These are phyloP conservation scores for Colletotrichum sp. DNA, from an alignment of 2,329 filamentous ascomycete species.

Conservation along the genomic window DNA sequence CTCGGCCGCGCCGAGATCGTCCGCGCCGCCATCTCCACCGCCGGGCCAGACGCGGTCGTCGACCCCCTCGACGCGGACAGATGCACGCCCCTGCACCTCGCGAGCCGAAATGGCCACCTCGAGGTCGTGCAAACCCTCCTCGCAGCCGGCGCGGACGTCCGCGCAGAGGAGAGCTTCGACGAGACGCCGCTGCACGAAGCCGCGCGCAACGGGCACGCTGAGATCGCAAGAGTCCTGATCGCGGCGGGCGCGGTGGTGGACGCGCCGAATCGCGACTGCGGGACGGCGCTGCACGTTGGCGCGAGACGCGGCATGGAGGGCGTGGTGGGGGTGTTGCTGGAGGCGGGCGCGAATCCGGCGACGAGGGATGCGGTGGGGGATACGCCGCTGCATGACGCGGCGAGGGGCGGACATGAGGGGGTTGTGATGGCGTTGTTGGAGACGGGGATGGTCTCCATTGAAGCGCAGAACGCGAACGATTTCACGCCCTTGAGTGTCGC, in stretches of 20 bases:
- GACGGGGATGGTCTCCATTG: constrained; percentile 19
- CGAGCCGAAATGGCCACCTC: constrained; percentile 20
- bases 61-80: constrained; percentile 15
- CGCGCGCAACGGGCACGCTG: constrained; percentile 4
- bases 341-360: constrained; percentile 19
- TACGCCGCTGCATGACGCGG: constrained; percentile 22
- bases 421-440: constrained; percentile 19
- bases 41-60: not conserved
- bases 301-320: not conserved
- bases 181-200: constrained; percentile 22
- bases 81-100: constrained; percentile 22
- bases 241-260: constrained; percentile 20
- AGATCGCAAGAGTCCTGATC: constrained; percentile 11
- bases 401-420: constrained; percentile 13
- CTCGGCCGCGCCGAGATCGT: constrained; percentile 12
- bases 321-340: constrained; percentile 1
- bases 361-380: constrained; percentile 22
- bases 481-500: constrained; percentile 23
- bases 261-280: constrained; percentile 11
- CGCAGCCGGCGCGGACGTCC: constrained; percentile 10
- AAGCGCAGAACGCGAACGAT: constrained; percentile 21
- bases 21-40: constrained; percentile 9
- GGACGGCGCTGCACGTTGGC: constrained; percentile 21
- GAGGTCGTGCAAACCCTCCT: constrained; percentile 17
- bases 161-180: constrained; percentile 19